A percentile compares a stretch with the other conserved stretches of the same genome.
phyloP scores from a whole-genome alignment of 106 monocot species.

The Apostasia ramifera region DNA sequence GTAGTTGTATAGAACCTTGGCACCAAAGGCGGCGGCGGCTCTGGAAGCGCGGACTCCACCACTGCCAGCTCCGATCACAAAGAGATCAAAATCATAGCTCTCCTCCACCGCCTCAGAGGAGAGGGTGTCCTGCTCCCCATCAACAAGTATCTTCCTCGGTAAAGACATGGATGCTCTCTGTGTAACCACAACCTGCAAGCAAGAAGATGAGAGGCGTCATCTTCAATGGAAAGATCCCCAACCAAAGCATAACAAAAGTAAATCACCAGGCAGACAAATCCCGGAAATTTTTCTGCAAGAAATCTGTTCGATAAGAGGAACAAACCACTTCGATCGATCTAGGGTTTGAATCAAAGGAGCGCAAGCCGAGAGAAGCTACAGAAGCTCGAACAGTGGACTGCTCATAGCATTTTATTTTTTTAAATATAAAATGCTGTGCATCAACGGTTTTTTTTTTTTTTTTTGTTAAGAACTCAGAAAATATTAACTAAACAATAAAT shows the following conservation, averaged over 20 bases:
- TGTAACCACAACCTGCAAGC: background rate
- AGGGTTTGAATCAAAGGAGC: too few species aligned
- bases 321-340: too few species aligned
- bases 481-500: too few species aligned
- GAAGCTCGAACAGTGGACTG: too few species aligned
- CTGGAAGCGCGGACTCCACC: slow-evolving; percentile 91
- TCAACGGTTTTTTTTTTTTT: too few species aligned
- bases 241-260: background rate
- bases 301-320: too few species aligned
- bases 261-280: background rate
- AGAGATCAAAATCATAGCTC: slow-evolving; percentile 81
- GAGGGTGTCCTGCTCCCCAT: slow-evolving; percentile 25
- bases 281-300: too few species aligned
- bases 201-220: background rate
- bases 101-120: slow-evolving; percentile 6
- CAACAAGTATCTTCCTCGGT: slow-evolving; percentile 90
- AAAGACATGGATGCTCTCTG: slow-evolving; percentile 12
- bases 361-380: too few species aligned
- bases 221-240: background rate
- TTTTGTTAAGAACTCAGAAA: too few species aligned
- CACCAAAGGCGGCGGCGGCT: slow-evolving; percentile 76
- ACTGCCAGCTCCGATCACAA: slow-evolving; percentile 94
- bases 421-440: too few species aligned
- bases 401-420: too few species aligned
- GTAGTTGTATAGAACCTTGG: slow-evolving; percentile 44